Evolutionary conservation across 495 filamentous ascomycete genomes (phyloP), one percentile per base, ranked within the genome.

Genomic region (Hypoxylon intermedium): DNA sequence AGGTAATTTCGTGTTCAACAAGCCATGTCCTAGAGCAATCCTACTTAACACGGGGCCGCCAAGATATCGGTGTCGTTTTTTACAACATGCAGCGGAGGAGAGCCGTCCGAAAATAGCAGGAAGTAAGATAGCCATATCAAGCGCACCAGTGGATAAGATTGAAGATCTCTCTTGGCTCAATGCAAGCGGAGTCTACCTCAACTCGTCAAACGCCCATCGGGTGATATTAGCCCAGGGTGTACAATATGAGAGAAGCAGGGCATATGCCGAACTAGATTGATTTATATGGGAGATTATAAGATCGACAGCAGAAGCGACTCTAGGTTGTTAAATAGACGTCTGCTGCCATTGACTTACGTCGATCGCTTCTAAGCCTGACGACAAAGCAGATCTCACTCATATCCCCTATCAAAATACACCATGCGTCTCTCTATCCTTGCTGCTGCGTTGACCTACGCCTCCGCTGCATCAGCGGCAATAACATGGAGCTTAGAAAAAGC

Each of bases 351-450:
- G 18, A 18, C 26, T n/a, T n/a, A 18, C 45, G 52, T 38, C 59
- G 45, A 56, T 56, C 59, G 13, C 33, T 50, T 37, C 44, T 6
- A 18, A 28, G 15, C 46, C 21, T 28, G 31, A 45, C 31, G 12
- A 30, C 47, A 31, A 15, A 52, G 7, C 20, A 13, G 19, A 23
- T 26, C 36, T 21, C 21, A 41, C 20, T 1, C 21, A 28, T 15
- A 9, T 44, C 28, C 28, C 43, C 16, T 9, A 23, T 6, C 31
- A 15, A 13, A 21, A 13, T 15, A n/a, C 57, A 68, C 18, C 21
- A 75, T 77, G 74, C 71, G 65, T 36, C 15, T 66, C 68, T 51
- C 63, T 1, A 53, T 71, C 53, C 58, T 74, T 21, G 53, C 66
- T 56, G 47, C 68, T 18, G 30, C 62, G 18, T 40, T 64, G 40